Evolutionary conservation across 1,284 basidiomycete genomes (phyloP).

Genomic region (Boletus hoseneyae): DNA sequence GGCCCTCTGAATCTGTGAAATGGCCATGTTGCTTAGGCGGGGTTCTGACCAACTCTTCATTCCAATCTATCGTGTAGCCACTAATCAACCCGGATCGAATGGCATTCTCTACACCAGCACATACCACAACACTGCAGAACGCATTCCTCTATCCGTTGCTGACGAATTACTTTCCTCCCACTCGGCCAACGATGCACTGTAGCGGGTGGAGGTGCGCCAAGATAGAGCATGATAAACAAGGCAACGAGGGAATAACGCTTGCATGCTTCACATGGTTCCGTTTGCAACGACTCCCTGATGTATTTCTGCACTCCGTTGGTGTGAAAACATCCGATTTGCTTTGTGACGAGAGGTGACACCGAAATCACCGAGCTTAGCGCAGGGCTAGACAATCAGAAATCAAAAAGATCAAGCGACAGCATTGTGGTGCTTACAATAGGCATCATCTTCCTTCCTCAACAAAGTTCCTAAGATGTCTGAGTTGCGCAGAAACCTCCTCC

Average conservation of each 20-base stretch:
- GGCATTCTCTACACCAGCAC: not conserved
- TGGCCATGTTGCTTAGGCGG: not conserved
- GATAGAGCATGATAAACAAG: not conserved
- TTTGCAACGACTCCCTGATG: not conserved
- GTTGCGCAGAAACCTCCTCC: conserved; percentile 64
- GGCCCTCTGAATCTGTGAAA: not conserved
- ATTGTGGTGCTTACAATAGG: not conserved
- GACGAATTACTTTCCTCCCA: not conserved
- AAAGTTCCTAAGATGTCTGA: conserved; percentile 62
- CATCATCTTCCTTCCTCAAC: conserved; percentile 49
- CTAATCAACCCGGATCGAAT: not conserved
- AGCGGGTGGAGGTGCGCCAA: not conserved
- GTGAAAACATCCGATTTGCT: conserved; percentile 6
- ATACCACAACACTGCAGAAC: not conserved
- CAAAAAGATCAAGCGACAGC: conserved; percentile 1
- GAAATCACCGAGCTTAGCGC: conserved; percentile 1
- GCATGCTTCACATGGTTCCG: not conserved
- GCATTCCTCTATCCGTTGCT: not conserved
- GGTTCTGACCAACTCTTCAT: not conserved
- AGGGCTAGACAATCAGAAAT: not conserved
- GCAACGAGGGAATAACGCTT: not conserved
- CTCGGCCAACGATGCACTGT: not conserved
- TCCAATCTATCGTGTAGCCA: not conserved
- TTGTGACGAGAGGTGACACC: not conserved
- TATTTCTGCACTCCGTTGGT: not conserved